A percentile compares a stretch with the other conserved stretches of the same genome.
These are phyloP conservation scores for Backusella parvicylindrica DNA, from an alignment of 192 early-diverging fungal species.

Conservation along the genomic window DNA sequence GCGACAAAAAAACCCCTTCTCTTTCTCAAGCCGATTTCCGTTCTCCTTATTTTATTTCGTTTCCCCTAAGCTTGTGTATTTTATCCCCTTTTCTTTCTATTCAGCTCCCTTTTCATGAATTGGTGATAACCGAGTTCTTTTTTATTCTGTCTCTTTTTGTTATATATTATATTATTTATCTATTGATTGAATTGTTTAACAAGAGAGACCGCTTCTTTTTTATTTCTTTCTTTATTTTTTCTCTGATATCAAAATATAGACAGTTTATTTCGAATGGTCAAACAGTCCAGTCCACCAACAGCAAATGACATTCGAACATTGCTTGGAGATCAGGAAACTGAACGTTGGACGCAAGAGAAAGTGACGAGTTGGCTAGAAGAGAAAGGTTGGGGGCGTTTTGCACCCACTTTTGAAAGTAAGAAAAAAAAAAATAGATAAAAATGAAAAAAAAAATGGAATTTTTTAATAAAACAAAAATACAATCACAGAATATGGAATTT, in stretches of 20 bases:
- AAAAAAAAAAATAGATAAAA: background rate
- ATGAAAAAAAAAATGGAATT: background rate
- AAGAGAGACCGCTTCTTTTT: background rate
- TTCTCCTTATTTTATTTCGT: background rate
- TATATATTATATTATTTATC: background rate
- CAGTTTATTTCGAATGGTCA: slow-evolving; percentile 11
- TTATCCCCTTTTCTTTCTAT: background rate
- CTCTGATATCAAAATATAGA: background rate
- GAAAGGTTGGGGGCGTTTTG: slow-evolving; percentile 25
- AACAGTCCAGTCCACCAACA: slow-evolving; percentile 22
- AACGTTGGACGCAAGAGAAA: slow-evolving; percentile 26
- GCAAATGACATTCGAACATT: slow-evolving; percentile 5
- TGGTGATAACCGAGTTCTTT: background rate
- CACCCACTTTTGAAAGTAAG: slow-evolving; percentile 27
- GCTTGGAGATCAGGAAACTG: slow-evolving; percentile 18
- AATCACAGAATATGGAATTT: slow-evolving; percentile 16
- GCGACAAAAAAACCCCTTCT: background rate
- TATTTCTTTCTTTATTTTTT: background rate
- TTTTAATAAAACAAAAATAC: slow-evolving; percentile 6
- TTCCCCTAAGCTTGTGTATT: background rate
- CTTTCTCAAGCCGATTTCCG: background rate
- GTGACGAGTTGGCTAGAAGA: slow-evolving; percentile 30
- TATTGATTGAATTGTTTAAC: background rate
- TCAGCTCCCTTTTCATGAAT: background rate
- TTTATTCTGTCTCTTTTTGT: background rate